Base-by-base conservation (phyloP, 208 protist species). In the Blastocrithidia nonstop region DNA sequence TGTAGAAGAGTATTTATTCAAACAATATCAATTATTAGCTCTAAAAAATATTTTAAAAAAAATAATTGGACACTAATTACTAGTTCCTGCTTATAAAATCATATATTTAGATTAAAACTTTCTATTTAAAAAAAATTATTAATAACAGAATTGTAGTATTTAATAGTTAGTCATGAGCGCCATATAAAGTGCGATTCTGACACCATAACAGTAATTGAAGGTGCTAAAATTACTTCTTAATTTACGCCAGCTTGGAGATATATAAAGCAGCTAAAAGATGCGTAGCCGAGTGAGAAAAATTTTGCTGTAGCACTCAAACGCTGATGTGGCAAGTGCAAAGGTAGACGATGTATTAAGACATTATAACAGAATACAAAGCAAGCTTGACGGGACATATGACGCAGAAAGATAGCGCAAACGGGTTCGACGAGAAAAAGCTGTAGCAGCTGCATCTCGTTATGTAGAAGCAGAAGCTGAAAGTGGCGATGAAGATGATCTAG, bases 351-450 rank as follows among this genome's bases (percentile, higher is more conserved):
- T 81, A 17, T 43, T 86, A n/a, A 63, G 57, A n/a, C 71, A 57
- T 27, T 63, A 54, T 21, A 57, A 39, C 41, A 56, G 53, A 6
- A 39, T 52, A 17, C 53, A 69, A 35, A 78, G 71, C 21, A 77
- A 73, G 37, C 40, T 86, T 13, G 76, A 86, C 31, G 76, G 76
- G 29, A 61, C 56, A 11, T 74, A 86, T 43, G 76, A 86, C 36
- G 59, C 45, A 25, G 57, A 57, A 23, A 59, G 65, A 27, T 57
- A 62, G 19, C 52, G 57, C 4, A 86, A 78, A 55, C 68, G 59
- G 6, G 59, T 54, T 25, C 52, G 65, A 19, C 60, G 61, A 8
- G 71, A 78, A 46, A 49, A 43, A 36, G 50, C 48, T 15, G 42
- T 57, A 28, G 50, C 44, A 28, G 49, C 56, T 1, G 68, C 58